A percentile compares a stretch with the other conserved stretches of the same genome.
These are phyloP conservation scores for Boletus barrowsii DNA, from an alignment of 768 basidiomycete species.

Conservation along the genomic window DNA sequence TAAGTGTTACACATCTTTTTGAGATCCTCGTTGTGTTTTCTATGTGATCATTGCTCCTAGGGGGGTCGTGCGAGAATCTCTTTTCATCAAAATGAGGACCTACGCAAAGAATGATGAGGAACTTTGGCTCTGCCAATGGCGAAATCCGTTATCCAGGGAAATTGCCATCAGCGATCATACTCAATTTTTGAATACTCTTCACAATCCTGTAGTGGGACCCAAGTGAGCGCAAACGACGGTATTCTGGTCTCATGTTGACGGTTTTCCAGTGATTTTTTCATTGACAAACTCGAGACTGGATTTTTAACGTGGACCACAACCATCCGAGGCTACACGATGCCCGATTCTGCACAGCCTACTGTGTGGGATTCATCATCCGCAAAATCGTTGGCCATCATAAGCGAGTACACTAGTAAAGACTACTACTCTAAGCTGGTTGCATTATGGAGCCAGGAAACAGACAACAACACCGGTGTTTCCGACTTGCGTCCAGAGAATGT, in stretches of 20 bases:
- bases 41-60: conserved; percentile 32
- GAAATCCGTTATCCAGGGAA: conserved; percentile 52
- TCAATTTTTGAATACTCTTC: conserved; percentile 48
- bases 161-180: conserved; percentile 46
- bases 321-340: conserved; percentile 56
- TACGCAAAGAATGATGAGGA: conserved; percentile 61
- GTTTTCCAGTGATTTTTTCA: conserved; percentile 44
- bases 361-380: conserved; percentile 56
- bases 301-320: conserved; percentile 71
- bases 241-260: background rate
- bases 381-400: conserved; percentile 51
- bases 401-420: conserved; percentile 40
- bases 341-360: conserved; percentile 30
- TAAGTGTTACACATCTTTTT: conserved; percentile 26
- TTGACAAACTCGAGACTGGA: conserved; percentile 76
- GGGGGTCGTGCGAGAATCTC: conserved; percentile 62
- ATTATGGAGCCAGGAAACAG: conserved; percentile 82
- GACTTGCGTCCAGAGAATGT: conserved; percentile 58
- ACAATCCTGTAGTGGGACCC: conserved; percentile 35
- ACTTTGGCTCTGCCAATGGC: conserved; percentile 74
- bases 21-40: background rate
- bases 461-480: conserved; percentile 45
- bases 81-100: conserved; percentile 73
- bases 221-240: conserved; percentile 29
- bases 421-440: conserved; percentile 61